A percentile compares a stretch with the other conserved stretches of the same genome.
phyloP scores from a whole-genome alignment of 2,329 filamentous ascomycete genomes.

The Orbilia oligospora region DNA sequence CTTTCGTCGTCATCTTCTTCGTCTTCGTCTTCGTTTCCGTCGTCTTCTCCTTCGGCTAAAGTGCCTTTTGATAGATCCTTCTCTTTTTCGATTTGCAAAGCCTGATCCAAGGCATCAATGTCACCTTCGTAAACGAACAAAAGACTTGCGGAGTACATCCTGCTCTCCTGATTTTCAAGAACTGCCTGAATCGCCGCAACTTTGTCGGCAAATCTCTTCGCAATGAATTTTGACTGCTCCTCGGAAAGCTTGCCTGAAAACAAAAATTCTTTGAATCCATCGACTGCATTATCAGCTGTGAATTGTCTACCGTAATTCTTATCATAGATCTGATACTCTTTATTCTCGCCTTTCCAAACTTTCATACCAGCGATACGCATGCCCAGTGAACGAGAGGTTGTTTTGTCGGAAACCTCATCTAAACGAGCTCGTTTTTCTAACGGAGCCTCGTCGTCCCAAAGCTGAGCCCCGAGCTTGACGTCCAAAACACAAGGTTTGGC shows the following conservation, averaged over 20 bases:
- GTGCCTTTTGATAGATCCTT: constrained; percentile 62
- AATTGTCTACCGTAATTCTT: constrained; percentile 77
- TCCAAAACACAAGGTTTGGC: constrained; percentile 90
- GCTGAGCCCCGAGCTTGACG: constrained; percentile 85
- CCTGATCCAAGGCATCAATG: constrained; percentile 71
- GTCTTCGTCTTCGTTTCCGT: constrained; percentile 69
- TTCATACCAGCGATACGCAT: constrained; percentile 81
- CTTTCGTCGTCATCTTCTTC: constrained; percentile 72
- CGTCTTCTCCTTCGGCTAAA: constrained; percentile 64
- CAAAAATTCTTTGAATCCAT: constrained; percentile 74
- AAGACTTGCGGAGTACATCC: constrained; percentile 78
- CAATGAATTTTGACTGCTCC: constrained; percentile 69
- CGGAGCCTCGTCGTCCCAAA: constrained; percentile 83
- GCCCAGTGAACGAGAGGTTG: constrained; percentile 74
- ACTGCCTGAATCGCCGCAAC: constrained; percentile 73
- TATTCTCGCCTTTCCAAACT: constrained; percentile 82
- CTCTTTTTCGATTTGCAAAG: constrained; percentile 68
- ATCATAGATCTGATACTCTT: constrained; percentile 77
- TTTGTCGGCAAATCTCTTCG: constrained; percentile 68
- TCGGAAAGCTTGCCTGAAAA: constrained; percentile 67
- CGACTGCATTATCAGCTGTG: constrained; percentile 71
- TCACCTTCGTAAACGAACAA: constrained; percentile 78
- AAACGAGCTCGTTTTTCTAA: constrained; percentile 73
- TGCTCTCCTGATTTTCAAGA: constrained; percentile 75
- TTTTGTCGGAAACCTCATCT: constrained; percentile 74